Conservation (phyloP, 2,329 filamentous ascomycete species). For the Alternaria sp. region DNA sequence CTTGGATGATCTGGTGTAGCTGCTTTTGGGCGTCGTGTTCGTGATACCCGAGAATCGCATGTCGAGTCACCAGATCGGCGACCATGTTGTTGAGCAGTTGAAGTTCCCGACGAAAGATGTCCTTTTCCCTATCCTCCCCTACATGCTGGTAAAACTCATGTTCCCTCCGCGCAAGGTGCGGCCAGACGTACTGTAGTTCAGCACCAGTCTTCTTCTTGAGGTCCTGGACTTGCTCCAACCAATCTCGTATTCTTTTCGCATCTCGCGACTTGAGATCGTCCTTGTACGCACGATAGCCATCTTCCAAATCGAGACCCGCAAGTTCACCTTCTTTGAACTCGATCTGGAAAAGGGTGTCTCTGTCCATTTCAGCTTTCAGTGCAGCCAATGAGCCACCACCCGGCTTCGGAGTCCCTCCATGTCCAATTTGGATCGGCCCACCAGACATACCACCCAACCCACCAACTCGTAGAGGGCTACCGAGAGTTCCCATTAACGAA, state of each 20-base stretch:
- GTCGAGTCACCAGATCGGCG: conserved; percentile 10
- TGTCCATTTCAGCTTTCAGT: conserved; percentile 6
- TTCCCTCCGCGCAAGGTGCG: conserved; percentile 27
- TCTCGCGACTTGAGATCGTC: conserved; percentile 22
- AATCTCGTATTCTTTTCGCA: conserved; percentile 20
- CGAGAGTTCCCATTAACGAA: conserved; percentile 4
- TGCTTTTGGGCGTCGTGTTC: conserved; percentile 29
- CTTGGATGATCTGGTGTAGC: conserved; percentile 21
- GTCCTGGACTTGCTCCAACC: conserved; percentile 25
- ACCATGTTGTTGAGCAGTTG: conserved; percentile 31
- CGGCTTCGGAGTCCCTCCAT: background rate
- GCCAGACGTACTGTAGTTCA: conserved; percentile 31
- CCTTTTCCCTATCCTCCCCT: conserved; percentile 25
- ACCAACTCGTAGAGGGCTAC: conserved; percentile 12
- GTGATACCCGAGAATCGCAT: conserved; percentile 26
- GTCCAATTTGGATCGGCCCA: background rate
- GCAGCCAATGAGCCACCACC: background rate
- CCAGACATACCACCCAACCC: background rate
- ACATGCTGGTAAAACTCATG: conserved; percentile 24
- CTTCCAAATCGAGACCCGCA: conserved; percentile 27
- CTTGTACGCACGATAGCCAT: conserved; percentile 26
- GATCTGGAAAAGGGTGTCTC: conserved; percentile 22
- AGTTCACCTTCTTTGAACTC: conserved; percentile 28
- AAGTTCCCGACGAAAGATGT: conserved; percentile 24
- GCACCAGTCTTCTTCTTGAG: conserved; percentile 14